Percentiles rank a stretch among this genome's conserved stretches.
Conservation (phyloP, 352 stramenopile species). For the Phytophthora hibernalis region DNA sequence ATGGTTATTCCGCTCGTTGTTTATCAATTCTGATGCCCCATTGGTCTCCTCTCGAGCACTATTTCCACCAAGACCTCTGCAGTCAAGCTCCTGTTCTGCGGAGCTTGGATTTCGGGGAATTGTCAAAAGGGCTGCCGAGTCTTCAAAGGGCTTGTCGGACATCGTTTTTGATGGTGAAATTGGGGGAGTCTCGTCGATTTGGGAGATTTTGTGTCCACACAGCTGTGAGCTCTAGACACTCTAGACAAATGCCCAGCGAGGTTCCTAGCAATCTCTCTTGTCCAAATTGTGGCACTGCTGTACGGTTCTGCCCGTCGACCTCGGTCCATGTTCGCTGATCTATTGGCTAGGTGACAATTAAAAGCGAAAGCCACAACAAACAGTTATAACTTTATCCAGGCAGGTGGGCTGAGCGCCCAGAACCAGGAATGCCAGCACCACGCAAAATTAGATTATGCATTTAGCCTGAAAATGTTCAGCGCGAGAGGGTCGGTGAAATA, state of each 20-base stretch:
- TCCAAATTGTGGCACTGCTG: constrained; percentile 82
- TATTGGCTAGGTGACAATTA: neutral
- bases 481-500: no score
- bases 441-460: constrained; percentile 31
- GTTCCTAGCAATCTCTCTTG: constrained; percentile 73
- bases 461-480: constrained; percentile 19
- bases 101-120: constrained; percentile 7
- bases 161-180: constrained; percentile 64
- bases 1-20: neutral
- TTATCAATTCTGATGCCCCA: neutral
- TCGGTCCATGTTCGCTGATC: constrained; percentile 59
- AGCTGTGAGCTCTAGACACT: constrained; percentile 77
- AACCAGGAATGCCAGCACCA: neutral
- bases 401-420: neutral
- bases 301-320: constrained; percentile 77
- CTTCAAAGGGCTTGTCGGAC: constrained; percentile 59
- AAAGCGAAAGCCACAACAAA: neutral
- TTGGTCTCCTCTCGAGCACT: constrained; percentile 31
- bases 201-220: constrained; percentile 69
- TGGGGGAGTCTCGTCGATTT: constrained; percentile 61
- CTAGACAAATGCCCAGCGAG: constrained; percentile 71
- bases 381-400: neutral
- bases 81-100: constrained; percentile 18
- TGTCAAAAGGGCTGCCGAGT: constrained; percentile 23
- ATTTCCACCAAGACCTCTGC: constrained; percentile 7